phyloP scores from a whole-genome alignment of 805 yeast genomes.

The Pichia nakasei region DNA sequence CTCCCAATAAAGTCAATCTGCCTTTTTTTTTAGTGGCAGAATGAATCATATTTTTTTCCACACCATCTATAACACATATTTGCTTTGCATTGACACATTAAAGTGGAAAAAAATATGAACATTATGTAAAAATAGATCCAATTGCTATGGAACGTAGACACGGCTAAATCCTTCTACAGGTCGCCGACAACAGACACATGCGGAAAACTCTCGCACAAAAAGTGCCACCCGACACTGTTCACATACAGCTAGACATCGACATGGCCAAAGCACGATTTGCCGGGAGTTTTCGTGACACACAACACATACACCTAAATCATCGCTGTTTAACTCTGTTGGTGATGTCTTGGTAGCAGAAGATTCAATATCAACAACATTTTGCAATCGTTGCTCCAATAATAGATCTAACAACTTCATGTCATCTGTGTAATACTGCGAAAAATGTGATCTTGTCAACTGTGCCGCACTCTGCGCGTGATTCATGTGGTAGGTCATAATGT shows the following conservation, averaged over 20 bases:
- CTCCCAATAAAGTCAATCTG: too few species aligned
- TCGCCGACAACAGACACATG: constrained; percentile 79
- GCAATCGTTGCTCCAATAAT: constrained; percentile 14
- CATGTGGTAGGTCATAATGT: constrained; percentile 25
- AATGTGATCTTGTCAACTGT: constrained; percentile 23
- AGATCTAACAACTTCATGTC: constrained; percentile 23
- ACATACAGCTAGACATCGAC: constrained; percentile 82
- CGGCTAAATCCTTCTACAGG: constrained; percentile 60
- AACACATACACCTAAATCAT: constrained; percentile 50
- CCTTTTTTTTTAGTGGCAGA: too few species aligned
- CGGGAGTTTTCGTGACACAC: constrained; percentile 71
- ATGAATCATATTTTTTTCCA: too few species aligned
- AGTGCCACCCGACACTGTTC: constrained; percentile 72
- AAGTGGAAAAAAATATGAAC: too few species aligned
- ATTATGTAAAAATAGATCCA: background rate
- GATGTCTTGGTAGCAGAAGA: background rate
- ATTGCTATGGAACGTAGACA: constrained; percentile 40
- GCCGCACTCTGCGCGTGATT: constrained; percentile 1
- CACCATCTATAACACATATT: too few species aligned
- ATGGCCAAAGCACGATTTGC: constrained; percentile 85
- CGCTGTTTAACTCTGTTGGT: constrained; percentile 22
- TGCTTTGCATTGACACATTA: too few species aligned
- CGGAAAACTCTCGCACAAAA: constrained; percentile 61
- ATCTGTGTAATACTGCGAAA: constrained; percentile 16
- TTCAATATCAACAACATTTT: background rate